Base-by-base conservation (phyloP, 306 rosid genomes). In the Cyamopsis tetragonoloba region DNA sequence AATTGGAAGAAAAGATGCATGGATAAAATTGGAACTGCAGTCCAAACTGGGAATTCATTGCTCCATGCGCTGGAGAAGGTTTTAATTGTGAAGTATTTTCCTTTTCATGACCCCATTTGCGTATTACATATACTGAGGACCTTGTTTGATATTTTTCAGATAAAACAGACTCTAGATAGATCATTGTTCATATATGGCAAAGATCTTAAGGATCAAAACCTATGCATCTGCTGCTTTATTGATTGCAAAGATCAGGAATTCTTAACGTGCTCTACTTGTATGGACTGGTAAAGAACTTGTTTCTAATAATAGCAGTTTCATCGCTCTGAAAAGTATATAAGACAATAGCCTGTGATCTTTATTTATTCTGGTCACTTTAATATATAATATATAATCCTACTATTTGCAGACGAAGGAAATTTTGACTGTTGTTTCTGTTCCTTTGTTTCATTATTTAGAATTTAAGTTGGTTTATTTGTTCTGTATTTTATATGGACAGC, bases 1-100 rank as follows among this genome's bases (percentile, higher is more conserved):
- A 84, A 73, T 80, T 93, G 98, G 98, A 83, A 80, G 80, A 81
- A 74, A 71, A 78, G 43, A 66, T 89, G 96, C 83, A 69, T 70
- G 55, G 73, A 64, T 32, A 60, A 67, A 39, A 55, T 84, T 37
- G 85, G 83, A 63, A 68, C 66, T 31, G 19, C 61, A 48, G 50
- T 76, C 78, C 82, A 74, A 66, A 92, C 78, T 46, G 79, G 76
- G 54, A 67, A 75, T 48, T 80, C 89, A 20, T 72, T 86, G 77
- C 82, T 81, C 67, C 80, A 74, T 75, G 77, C 73, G 13, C 74
- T 93, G 62, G 72, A 59, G 74, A 87, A 93, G 98, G 98, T 93
- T 77, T 71, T 26, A 11, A 68, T 73, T 67, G 68, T 42, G 38
- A 46, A 26, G 41, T 54, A 35, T 72, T 50, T 39, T 62, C 42